Conservation (phyloP, 129 eudicot species). For the Solidago caesia region DNA sequence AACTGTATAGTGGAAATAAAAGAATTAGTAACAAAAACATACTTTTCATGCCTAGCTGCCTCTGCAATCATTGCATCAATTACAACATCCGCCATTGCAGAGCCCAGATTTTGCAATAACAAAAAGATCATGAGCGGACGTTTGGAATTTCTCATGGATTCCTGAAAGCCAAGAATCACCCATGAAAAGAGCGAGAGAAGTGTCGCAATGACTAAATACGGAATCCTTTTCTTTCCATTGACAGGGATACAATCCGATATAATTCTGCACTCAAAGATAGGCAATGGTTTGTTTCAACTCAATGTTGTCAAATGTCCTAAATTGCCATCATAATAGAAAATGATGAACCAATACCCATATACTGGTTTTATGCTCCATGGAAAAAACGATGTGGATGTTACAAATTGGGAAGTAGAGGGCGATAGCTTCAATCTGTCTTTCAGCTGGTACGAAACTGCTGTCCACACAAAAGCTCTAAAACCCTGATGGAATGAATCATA, state of each 20-base stretch:
- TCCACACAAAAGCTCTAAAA: conserved; percentile 92
- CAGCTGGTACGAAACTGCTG: conserved; percentile 87
- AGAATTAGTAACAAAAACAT: conserved; percentile 19
- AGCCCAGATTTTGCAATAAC: conserved; percentile 80
- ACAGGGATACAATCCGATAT: conserved; percentile 90
- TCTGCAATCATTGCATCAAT: conserved; percentile 99
- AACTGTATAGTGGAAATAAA: background rate
- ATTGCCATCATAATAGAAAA: conserved; percentile 5
- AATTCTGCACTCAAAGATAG: conserved; percentile 55
- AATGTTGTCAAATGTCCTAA: conserved; percentile 6
- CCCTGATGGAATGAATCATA: conserved; percentile 49
- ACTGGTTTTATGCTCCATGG: conserved; percentile 98
- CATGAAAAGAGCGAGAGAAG: conserved; percentile 81
- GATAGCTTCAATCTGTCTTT: conserved; percentile 75
- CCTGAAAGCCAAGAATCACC: conserved; percentile 58
- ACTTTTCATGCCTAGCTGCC: conserved; percentile 82
- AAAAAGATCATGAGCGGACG: conserved; percentile 63
- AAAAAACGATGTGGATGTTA: conserved; percentile 69
- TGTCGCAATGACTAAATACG: conserved; percentile 76
- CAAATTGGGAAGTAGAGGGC: conserved; percentile 92
- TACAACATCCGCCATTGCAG: conserved; percentile 99
- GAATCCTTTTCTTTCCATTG: conserved; percentile 77
- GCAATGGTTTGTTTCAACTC: background rate
- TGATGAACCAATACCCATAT: conserved; percentile 63
- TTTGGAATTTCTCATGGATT: conserved; percentile 56